These are phyloP conservation scores for Albugo laibachii DNA, from an alignment of 352 stramenopile species.

Conservation along the genomic window DNA sequence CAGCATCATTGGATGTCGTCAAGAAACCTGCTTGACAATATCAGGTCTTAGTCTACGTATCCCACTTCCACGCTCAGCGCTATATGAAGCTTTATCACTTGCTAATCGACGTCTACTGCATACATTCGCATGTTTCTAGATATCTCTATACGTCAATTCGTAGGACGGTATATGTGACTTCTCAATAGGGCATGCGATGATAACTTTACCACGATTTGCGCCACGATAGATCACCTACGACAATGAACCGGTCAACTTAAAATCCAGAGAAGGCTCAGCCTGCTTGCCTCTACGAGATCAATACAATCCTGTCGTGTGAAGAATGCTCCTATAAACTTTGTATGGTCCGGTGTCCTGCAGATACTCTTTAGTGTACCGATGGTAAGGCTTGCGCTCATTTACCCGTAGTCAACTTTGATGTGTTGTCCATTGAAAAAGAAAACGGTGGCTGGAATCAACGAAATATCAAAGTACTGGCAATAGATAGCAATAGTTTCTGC, in stretches of 20 bases:
- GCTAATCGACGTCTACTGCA: no score
- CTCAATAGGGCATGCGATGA: conserved; percentile 64
- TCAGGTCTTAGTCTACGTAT: no score
- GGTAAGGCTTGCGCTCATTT: neutral
- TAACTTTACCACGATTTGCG: conserved; percentile 53
- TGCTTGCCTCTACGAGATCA: conserved; percentile 61
- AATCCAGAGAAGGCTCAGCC: neutral
- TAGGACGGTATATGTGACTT: conserved; percentile 62
- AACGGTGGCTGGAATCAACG: conserved; percentile 64
- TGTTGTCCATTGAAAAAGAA: conserved; percentile 80
- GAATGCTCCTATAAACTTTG: conserved; percentile 78
- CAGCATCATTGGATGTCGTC: no score
- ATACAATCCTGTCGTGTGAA: conserved; percentile 58
- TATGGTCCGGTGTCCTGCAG: conserved; percentile 58
- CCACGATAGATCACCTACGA: conserved; percentile 62
- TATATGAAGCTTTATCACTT: no score
- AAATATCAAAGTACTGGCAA: conserved; percentile 78
- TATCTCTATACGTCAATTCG: conserved; percentile 66
- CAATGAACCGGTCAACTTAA: neutral
- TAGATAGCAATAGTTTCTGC: conserved; percentile 55
- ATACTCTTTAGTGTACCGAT: neutral
- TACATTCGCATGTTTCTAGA: conserved; percentile 11
- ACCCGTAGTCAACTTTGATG: conserved; percentile 82
- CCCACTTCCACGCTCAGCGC: no score
- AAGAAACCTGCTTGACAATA: no score